Base-by-base conservation (phyloP, 345 rosid genomes). In the Corchorus olitorius region DNA sequence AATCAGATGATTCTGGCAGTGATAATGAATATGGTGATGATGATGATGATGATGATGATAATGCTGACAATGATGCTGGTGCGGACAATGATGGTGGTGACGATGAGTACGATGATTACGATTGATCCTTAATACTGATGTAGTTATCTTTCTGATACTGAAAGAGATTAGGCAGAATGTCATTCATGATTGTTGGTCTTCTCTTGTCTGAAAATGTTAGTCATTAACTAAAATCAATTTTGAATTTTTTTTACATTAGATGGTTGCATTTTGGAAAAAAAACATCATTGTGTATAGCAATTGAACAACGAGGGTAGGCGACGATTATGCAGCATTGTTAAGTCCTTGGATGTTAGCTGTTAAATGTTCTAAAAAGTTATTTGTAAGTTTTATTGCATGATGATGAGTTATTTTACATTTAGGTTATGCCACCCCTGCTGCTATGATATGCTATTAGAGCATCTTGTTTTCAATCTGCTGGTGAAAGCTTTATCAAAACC, bases 51-150 rank as follows among this genome's bases (percentile, higher is more conserved):
- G 19, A 54, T 6, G 53, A 66, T 4, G 3, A 56, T 20, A 64
- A 53, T 16, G 75, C 43, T 39, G 43, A 39, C 4, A 39, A 74
- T 16, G 76, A 77, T 27, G 55, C 52, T 20, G 67, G 53, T 14
- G 75, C 27, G 27, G 27, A 27, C 27, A 27, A 74, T 16, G 76
- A 77, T 27, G 62, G 6, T 34, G 67, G 35, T 34, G 39, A 33
- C 2, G 66, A 7, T 1, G 68, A 72, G 19, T 39, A 37, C 11
- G 12, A 55, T 37, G 53, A 54, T 6, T 12, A 41, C 1, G 70
- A 66, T 4, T 15, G 20, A 16, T 52, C 39, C 33, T 1, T 14
- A 20, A 45, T 33, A 5, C 35, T 45, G 72, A 14, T 22, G 8
- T 45, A 54, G n/a, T 43, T 43, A 39, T 16, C 48, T 14, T 41